phyloP scores from a whole-genome alignment of 2,329 filamentous ascomycete species.

The Monosporascus sp. region DNA sequence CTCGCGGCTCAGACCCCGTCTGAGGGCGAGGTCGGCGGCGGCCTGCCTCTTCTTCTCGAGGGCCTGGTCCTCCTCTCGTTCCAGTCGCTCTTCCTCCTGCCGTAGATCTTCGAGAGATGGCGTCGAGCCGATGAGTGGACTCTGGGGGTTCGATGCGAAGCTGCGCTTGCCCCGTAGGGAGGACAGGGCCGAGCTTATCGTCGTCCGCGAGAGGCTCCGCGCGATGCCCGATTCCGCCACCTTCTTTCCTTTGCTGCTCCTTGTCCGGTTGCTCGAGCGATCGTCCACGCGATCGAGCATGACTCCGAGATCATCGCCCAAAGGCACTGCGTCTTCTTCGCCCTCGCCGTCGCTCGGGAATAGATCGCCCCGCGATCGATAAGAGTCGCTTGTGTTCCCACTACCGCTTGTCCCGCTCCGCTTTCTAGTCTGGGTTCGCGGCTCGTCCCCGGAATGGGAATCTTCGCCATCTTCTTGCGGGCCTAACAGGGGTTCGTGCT shows the following conservation, averaged over 20 bases:
- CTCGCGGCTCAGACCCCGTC: constrained; percentile 40
- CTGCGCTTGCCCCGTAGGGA: constrained; percentile 17
- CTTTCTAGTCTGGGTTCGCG: constrained; percentile 42
- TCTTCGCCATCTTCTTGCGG: constrained; percentile 8
- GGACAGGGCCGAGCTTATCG: constrained; percentile 39
- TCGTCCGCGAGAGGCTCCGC: constrained; percentile 55
- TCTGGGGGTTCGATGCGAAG: constrained; percentile 25
- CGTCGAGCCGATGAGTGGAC: constrained; percentile 32
- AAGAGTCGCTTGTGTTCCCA: constrained; percentile 76
- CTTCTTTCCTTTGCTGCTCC: constrained; percentile 55
- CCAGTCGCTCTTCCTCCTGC: constrained; percentile 46
- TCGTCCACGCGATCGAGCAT: constrained; percentile 74
- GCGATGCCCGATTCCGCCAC: constrained; percentile 36
- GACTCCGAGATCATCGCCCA: constrained; percentile 90
- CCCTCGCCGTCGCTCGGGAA: constrained; percentile 83
- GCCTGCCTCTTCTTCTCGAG: constrained; percentile 48
- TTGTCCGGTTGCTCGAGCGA: constrained; percentile 61
- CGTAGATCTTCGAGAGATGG: constrained; percentile 48
- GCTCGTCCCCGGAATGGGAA: constrained; percentile 11
- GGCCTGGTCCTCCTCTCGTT: constrained; percentile 47
- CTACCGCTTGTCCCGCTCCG: constrained; percentile 77
- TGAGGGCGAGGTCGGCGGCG: constrained; percentile 45
- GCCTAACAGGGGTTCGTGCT: constrained; percentile 66
- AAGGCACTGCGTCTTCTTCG: constrained; percentile 86
- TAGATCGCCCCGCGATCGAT: constrained; percentile 81